phyloP scores from a whole-genome alignment of 495 filamentous ascomycete species.

The Astrocystis sublimbata region DNA sequence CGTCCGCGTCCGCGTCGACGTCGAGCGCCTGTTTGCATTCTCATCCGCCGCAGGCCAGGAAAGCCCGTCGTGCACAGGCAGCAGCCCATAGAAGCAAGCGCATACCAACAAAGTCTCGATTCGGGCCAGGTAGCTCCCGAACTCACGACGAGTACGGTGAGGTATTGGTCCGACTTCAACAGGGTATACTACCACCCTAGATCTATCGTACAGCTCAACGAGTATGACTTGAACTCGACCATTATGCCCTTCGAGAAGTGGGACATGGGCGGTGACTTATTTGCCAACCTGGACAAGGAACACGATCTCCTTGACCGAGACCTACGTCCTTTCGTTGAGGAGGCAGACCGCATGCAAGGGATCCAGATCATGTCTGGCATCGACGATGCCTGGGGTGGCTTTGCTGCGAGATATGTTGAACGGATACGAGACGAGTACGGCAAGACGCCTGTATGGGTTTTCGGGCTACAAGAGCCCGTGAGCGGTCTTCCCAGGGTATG shows the following conservation, averaged over 20 bases:
- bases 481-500: conserved; percentile 57
- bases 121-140: conserved; percentile 60
- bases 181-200: conserved; percentile 88
- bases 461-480: conserved; percentile 70
- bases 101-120: conserved; percentile 79
- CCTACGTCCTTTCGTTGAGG: conserved; percentile 81
- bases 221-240: conserved; percentile 76
- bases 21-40: conserved; percentile 12
- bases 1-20: too few species aligned
- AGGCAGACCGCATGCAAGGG: conserved; percentile 89
- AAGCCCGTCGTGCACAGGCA: conserved; percentile 66
- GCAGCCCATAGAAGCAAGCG: conserved; percentile 62
- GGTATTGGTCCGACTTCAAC: conserved; percentile 96
- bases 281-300: conserved; percentile 76
- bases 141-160: conserved; percentile 68
- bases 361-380: conserved; percentile 76
- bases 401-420: conserved; percentile 77
- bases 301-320: conserved; percentile 88
- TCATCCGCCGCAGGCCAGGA: conserved; percentile 59
- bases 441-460: conserved; percentile 81
- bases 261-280: conserved; percentile 79
- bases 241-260: conserved; percentile 84
- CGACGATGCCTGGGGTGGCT: conserved; percentile 95
- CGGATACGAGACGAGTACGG: conserved; percentile 85
- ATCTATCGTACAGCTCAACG: conserved; percentile 83